A percentile compares a stretch with the other conserved stretches of the same genome.
phyloP scores from a whole-genome alignment of 352 stramenopile species.

The Pythium phragmiticola region DNA sequence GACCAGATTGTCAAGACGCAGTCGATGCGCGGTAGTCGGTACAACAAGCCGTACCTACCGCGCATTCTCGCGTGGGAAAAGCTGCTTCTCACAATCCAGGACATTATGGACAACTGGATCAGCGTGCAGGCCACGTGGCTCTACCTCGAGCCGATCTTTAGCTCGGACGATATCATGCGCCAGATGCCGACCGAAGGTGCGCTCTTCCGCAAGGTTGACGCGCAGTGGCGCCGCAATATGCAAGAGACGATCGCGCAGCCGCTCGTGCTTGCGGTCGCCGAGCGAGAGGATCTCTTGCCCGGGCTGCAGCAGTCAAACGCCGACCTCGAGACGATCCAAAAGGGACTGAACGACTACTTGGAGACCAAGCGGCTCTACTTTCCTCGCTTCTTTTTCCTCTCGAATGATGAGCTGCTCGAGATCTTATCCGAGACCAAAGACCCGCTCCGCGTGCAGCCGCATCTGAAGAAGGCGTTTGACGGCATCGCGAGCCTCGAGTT shows the following conservation, averaged over 20 bases:
- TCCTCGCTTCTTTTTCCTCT: constrained; percentile 94
- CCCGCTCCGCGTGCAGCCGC: constrained; percentile 91
- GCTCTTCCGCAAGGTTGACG: constrained; percentile 87
- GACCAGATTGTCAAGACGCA: constrained; percentile 96
- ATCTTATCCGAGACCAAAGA: constrained; percentile 94
- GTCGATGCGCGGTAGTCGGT: constrained; percentile 92
- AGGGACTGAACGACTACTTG: constrained; percentile 93
- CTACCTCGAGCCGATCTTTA: constrained; percentile 94
- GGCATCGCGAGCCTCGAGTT: constrained; percentile 93
- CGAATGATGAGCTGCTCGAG: constrained; percentile 92
- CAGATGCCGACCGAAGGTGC: constrained; percentile 90
- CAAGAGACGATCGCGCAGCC: constrained; percentile 76
- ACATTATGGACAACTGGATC: constrained; percentile 94
- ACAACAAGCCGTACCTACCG: constrained; percentile 92
- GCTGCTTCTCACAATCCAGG: constrained; percentile 87
- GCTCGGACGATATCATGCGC: constrained; percentile 91
- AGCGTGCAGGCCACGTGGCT: constrained; percentile 93
- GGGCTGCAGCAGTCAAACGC: constrained; percentile 87
- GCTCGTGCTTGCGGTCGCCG: constrained; percentile 71
- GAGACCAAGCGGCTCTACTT: constrained; percentile 93
- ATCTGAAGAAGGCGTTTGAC: constrained; percentile 94
- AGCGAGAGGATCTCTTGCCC: constrained; percentile 77
- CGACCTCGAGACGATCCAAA: constrained; percentile 94
- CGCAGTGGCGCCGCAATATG: constrained; percentile 89
- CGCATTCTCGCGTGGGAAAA: constrained; percentile 89